Base-by-base conservation (phyloP, 163 green algal species). In the Chlamydomonas reinhardtii region DNA sequence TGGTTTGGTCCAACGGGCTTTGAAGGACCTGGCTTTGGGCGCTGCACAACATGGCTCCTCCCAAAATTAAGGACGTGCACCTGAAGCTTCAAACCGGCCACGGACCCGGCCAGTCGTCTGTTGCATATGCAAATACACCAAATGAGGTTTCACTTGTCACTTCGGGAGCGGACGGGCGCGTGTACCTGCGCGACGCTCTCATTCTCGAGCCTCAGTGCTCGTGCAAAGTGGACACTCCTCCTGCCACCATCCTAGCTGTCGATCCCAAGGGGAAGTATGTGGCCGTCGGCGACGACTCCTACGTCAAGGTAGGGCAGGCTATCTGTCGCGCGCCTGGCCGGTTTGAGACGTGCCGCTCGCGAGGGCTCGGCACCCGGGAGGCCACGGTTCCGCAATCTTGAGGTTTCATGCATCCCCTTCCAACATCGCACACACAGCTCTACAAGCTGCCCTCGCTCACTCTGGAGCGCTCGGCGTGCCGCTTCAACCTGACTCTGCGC, bases 401-500 rank as follows among this genome's bases (percentile, higher is more conserved):
- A 5, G 39, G 39, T 8, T 48, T 56, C 12, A 56, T 56, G 48
- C 9, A 56, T 48, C 69, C 80, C 12, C 29, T 54, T 64, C 74
- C 35, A 39, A 39, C 25, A 29, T 25, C 37, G 37, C 54, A n/a
- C 27, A 0, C n/a, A 48, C 73, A 88, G 78, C 52, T 80, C 11
- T 68, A 86, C 83, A 81, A 76, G 48, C 43, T 80, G 37, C 77
- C 84, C 69, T 62, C 39, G 34, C 39, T 82, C 52, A 59, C 59
- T 48, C 22, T 71, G 34, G 80, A 90, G 69, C 17, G 62, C n/a
- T 39, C 66, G 15, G 43, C 77, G 14, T 77, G 70, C 12, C 64
- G 69, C 77, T 86, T 74, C 85, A 68, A 27, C 37, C 78, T 90
- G 31, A 77, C 77, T 2, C 39, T 90, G 22, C 77, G 76, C 19